phyloP scores from a whole-genome alignment of 1,284 basidiomycete genomes.

The Cryptococcus amylolentus region DNA sequence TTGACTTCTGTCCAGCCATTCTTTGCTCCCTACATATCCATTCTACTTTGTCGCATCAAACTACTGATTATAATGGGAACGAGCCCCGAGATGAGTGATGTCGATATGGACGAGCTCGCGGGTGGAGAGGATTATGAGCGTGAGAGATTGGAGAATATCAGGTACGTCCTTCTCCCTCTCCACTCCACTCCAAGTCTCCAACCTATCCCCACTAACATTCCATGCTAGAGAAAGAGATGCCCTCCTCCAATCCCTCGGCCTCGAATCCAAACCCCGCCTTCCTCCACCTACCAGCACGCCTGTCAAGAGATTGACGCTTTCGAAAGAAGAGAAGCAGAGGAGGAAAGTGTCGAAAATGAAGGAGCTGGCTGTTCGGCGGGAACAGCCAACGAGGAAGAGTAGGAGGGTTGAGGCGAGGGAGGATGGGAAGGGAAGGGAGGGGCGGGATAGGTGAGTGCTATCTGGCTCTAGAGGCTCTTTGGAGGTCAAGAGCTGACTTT shows the following conservation, averaged over 20 bases:
- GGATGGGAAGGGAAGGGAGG: neutral
- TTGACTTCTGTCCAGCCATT: too few relatives aligned
- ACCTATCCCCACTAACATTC: too few relatives aligned
- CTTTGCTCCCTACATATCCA: too few relatives aligned
- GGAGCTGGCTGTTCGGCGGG: constrained; percentile 12
- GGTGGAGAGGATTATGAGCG: constrained; percentile 32
- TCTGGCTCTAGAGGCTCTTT: too few relatives aligned
- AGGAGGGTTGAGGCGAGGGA: constrained; percentile 15
- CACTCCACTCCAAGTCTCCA: too few relatives aligned
- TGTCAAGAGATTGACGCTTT: constrained; percentile 7
- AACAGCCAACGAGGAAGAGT: constrained; percentile 23
- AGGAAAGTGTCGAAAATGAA: constrained; percentile 9
- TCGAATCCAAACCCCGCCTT: constrained; percentile 14
- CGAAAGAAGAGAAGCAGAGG: constrained; percentile 12
- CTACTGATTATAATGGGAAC: too few relatives aligned
- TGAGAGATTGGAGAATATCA: constrained; percentile 46
- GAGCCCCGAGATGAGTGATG: neutral
- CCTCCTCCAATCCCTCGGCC: constrained; percentile 29
- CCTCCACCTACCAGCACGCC: neutral
- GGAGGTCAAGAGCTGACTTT: neutral
- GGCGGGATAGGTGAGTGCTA: neutral
- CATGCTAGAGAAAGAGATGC: constrained; percentile 10
- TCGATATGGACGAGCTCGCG: constrained; percentile 8
- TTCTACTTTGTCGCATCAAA: too few relatives aligned
- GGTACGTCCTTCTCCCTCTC: constrained; percentile 15